phyloP scores from a whole-genome alignment of 2,329 filamentous ascomycete genomes.

The Orbilia brochopaga region DNA sequence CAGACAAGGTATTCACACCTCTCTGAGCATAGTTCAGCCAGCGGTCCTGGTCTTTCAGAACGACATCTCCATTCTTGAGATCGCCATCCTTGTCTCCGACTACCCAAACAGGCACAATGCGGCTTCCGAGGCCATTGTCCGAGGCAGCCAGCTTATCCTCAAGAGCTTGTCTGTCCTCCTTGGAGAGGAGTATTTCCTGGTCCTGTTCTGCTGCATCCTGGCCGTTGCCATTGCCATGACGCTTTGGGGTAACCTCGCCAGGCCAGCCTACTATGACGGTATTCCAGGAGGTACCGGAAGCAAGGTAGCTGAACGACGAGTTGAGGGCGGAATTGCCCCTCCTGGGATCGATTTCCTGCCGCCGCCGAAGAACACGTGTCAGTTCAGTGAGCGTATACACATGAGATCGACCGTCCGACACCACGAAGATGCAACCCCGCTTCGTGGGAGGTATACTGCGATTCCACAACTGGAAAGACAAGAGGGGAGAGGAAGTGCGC shows the following conservation, averaged over 20 bases:
- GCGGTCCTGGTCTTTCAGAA: slow-evolving; percentile 78
- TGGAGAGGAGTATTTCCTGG: slow-evolving; percentile 74
- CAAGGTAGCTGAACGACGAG: slow-evolving; percentile 86
- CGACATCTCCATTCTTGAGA: slow-evolving; percentile 68
- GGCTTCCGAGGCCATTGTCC: slow-evolving; percentile 60
- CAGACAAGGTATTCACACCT: slow-evolving; percentile 41
- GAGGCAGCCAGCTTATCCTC: slow-evolving; percentile 66
- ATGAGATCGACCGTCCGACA: background rate
- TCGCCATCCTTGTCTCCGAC: slow-evolving; percentile 73
- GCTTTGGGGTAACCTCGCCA: slow-evolving; percentile 69
- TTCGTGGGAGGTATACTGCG: no score
- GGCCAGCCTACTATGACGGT: slow-evolving; percentile 95
- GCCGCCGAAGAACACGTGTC: background rate
- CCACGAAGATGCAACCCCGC: no score
- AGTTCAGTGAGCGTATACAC: slow-evolving; percentile 1
- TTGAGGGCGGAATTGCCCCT: slow-evolving; percentile 90
- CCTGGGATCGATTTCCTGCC: slow-evolving; percentile 75
- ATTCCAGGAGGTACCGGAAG: slow-evolving; percentile 85
- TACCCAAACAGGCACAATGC: slow-evolving; percentile 87
- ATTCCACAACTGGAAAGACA: background rate
- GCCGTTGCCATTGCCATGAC: slow-evolving; percentile 33
- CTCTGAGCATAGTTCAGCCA: slow-evolving; percentile 92
- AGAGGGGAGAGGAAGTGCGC: slow-evolving; percentile 33
- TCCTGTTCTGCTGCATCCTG: slow-evolving; percentile 47
- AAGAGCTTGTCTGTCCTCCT: slow-evolving; percentile 72